phyloP scores from a whole-genome alignment of 805 yeast species.

The Metschnikowia lochheadii region DNA sequence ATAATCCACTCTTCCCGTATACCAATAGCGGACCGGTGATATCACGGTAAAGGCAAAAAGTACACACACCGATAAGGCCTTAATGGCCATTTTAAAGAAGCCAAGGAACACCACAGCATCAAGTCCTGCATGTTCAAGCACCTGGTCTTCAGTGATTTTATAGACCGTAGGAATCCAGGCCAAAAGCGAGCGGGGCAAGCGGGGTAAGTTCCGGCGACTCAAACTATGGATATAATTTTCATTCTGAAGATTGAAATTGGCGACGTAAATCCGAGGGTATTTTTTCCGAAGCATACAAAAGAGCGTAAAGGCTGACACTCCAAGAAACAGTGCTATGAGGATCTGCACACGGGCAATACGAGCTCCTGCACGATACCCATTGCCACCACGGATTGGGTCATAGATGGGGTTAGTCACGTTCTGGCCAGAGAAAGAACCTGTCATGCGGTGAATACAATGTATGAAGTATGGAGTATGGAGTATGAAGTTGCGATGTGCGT shows the following conservation, averaged over 20 bases:
- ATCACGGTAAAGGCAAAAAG: constrained; percentile 69
- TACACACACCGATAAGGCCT: constrained; percentile 58
- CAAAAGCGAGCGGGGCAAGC: constrained; percentile 57
- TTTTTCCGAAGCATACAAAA: constrained; percentile 69
- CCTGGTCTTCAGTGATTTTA: constrained; percentile 64
- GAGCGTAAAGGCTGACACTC: constrained; percentile 59
- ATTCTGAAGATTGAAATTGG: constrained; percentile 55
- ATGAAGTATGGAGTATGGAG: too few relatives aligned
- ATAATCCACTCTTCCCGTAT: constrained; percentile 70
- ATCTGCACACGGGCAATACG: constrained; percentile 77
- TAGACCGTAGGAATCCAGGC: constrained; percentile 78
- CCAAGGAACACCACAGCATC: constrained; percentile 92
- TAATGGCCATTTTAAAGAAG: constrained; percentile 85
- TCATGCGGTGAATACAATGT: background rate
- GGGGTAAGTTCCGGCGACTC: constrained; percentile 52
- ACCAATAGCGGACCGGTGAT: constrained; percentile 80
- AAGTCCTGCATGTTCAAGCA: constrained; percentile 84
- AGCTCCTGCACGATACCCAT: constrained; percentile 21
- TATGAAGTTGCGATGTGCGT: background rate
- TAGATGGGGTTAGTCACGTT: constrained; percentile 14
- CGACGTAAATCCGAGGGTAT: constrained; percentile 82
- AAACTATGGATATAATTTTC: constrained; percentile 39
- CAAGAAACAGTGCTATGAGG: constrained; percentile 63
- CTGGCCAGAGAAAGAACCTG: background rate
- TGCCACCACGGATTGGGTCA: constrained; percentile 16